phyloP scores from a whole-genome alignment of 331 rosid genomes.

The Malus hybrid region DNA sequence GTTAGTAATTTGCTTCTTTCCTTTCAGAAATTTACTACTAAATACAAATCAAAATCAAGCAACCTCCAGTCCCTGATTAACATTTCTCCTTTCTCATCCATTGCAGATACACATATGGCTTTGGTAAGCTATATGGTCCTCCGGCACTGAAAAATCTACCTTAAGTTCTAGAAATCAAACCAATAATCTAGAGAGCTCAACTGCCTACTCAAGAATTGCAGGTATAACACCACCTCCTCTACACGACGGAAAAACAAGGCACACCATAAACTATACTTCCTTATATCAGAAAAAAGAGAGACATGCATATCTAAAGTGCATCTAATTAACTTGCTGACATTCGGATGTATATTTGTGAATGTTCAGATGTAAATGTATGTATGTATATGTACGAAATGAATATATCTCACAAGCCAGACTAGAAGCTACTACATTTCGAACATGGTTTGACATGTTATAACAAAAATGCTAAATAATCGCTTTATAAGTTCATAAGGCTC shows the following conservation, averaged over 20 bases:
- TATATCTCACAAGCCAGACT: not conserved
- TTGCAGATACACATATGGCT: constrained; percentile 51
- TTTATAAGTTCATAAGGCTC: not conserved
- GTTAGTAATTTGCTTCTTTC: not conserved
- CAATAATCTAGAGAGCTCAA: not conserved
- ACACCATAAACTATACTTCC: not conserved
- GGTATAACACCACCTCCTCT: constrained; percentile 3
- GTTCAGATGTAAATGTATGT: not conserved
- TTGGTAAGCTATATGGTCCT: constrained; percentile 25
- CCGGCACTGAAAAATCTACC: not conserved
- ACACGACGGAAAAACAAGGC: not conserved
- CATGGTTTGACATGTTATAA: not conserved
- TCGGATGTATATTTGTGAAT: not conserved
- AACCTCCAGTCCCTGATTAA: not conserved
- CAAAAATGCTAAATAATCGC: not conserved
- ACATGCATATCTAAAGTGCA: not conserved
- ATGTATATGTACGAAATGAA: not conserved
- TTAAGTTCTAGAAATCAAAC: not conserved
- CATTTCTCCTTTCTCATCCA: constrained; percentile 3
- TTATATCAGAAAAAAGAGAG: not conserved
- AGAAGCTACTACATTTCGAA: not conserved
- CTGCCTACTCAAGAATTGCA: constrained; percentile 5
- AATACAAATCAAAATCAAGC: not conserved
- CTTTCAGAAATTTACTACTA: not conserved
- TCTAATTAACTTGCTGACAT: not conserved